Evolutionary conservation across 192 early-diverging fungal species (phyloP).

Genomic region (Podila epigama): DNA sequence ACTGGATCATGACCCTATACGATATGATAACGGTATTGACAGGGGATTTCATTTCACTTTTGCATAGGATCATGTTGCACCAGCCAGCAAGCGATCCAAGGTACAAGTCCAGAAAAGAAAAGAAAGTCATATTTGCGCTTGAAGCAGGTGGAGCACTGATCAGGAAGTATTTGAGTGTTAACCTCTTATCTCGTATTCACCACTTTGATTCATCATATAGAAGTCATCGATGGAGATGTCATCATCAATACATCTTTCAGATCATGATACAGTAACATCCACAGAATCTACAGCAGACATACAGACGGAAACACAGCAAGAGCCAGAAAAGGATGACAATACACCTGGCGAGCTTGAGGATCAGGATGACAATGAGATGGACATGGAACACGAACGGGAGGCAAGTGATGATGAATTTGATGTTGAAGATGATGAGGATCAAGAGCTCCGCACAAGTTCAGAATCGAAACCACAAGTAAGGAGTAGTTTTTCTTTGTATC

Average conservation of each 20-base stretch:
- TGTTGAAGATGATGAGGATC: slow-evolving; percentile 41
- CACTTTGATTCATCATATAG: background rate
- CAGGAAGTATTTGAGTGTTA: background rate
- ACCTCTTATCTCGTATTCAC: background rate
- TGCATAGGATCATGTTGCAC: slow-evolving; percentile 25
- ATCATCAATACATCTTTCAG: slow-evolving; percentile 29
- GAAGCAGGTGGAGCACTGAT: too few species aligned
- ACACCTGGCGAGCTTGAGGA: slow-evolving; percentile 12
- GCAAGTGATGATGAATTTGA: slow-evolving; percentile 28
- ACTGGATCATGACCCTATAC: background rate
- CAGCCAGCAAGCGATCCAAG: slow-evolving; percentile 35
- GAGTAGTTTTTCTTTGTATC: background rate
- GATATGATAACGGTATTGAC: background rate
- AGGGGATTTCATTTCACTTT: background rate
- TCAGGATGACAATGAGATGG: slow-evolving; percentile 13
- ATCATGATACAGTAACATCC: background rate
- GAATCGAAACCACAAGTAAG: slow-evolving; percentile 7
- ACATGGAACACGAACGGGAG: slow-evolving; percentile 29
- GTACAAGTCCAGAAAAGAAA: too few species aligned
- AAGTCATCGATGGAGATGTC: slow-evolving; percentile 9
- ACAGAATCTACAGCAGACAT: slow-evolving; percentile 1
- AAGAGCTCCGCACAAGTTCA: slow-evolving; percentile 22
- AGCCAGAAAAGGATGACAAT: background rate
- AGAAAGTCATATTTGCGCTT: too few species aligned
- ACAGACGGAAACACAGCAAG: background rate